A percentile compares a stretch with the other conserved stretches of the same genome.
Evolutionary conservation across 768 basidiomycete species (phyloP).

Genomic region (Pholiota conissans): DNA sequence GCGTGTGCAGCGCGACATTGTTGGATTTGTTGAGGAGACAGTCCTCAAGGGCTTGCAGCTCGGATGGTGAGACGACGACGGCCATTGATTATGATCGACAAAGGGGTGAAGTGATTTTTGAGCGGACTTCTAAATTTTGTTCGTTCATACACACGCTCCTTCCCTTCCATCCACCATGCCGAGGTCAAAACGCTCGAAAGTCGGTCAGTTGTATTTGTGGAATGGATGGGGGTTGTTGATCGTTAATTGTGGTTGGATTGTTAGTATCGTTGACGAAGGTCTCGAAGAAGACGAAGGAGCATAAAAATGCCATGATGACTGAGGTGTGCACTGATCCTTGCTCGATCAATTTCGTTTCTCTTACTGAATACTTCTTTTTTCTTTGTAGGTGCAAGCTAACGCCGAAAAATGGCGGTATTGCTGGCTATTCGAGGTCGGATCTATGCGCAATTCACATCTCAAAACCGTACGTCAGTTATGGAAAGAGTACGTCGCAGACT

Average conservation of each 20-base stretch:
- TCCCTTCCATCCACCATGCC: constrained; percentile 60
- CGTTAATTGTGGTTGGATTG: constrained; percentile 10
- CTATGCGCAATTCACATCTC: constrained; percentile 92
- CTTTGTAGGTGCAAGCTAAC: constrained; percentile 70
- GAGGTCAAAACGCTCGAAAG: constrained; percentile 83
- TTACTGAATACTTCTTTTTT: neutral
- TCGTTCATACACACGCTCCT: constrained; percentile 18
- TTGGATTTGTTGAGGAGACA: constrained; percentile 77
- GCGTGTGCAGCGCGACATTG: constrained; percentile 74
- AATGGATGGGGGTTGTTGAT: too few species aligned
- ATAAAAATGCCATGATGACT: constrained; percentile 81
- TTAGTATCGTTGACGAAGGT: constrained; percentile 94
- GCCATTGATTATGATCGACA: constrained; percentile 25
- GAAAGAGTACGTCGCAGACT: constrained; percentile 69
- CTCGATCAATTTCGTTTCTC: neutral
- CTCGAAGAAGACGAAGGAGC: constrained; percentile 87
- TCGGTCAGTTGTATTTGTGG: constrained; percentile 58
- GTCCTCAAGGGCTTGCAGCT: constrained; percentile 70
- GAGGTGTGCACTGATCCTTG: constrained; percentile 51
- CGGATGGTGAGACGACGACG: constrained; percentile 40
- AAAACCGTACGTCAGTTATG: constrained; percentile 93
- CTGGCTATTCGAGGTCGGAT: constrained; percentile 94
- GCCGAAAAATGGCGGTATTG: constrained; percentile 92
- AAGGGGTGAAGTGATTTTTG: constrained; percentile 32
- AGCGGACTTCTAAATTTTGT: constrained; percentile 50